Evolutionary conservation across 169 alveolate genomes (phyloP), one percentile per base, ranked within the genome.

Genomic region (Plasmodium vinckei): DNA sequence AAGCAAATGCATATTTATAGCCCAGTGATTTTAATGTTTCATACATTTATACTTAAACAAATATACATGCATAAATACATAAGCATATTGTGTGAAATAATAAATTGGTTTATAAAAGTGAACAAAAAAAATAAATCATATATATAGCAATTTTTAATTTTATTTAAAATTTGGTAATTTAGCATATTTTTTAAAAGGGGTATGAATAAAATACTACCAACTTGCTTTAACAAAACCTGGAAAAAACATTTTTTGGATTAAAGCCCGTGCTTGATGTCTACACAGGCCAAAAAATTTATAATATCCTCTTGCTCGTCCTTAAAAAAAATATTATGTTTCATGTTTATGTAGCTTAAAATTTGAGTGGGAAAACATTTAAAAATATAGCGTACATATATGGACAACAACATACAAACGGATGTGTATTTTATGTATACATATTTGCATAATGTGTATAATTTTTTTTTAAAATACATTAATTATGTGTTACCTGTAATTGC

Each of bases 141-240:
- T 33, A 5, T 33, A 4, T 33, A 33, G 42, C 42, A 33, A 7
- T 33, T 33, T 33, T 33, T 59, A 59, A 59, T 21, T 59, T 19
- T 59, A 5, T 59, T 59, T 59, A 21, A 7, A 9, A 59, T 19
- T 59, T 10, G 25, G 9, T 59, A 19, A n/a, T 23, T 17, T 17
- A 57, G 2, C 25, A 59, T 15, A 17, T 60, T n/a, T 71, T 42
- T 42, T 25, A 15, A 19, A n/a, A 5, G 13, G 25, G 19, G 12
- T 19, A 71, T 12, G 21, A n/a, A 25, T 23, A 10, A 67, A 51
- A 33, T 19, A 39, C 77, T 87, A 93, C 96, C 96, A 93, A 71
- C 91, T 92, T 17, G 96, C 96, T 25, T 87, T 65, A 15, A 53
- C 92, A 54, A 93, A 87, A 13, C 96, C 96, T 0, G 96, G 96